phyloP scores from a whole-genome alignment of 257 asterid species.

The Solanum okadae region DNA sequence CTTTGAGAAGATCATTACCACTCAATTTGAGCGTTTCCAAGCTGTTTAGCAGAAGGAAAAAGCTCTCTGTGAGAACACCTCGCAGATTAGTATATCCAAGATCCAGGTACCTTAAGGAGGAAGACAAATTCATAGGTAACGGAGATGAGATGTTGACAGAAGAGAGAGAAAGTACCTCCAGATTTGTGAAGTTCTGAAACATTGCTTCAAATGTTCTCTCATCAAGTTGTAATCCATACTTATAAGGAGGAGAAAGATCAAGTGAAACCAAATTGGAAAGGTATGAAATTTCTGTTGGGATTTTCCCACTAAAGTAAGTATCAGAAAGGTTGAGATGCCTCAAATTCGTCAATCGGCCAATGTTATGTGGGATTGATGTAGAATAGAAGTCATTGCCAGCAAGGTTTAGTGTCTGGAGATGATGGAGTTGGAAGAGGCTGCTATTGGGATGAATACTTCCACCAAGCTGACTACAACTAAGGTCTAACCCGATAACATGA shows the following conservation, averaged over 20 bases:
- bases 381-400: rapidly evolving
- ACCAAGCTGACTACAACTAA: neutral
- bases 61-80: neutral
- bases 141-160: neutral
- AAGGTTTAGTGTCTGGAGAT: neutral
- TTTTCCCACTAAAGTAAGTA: rapidly evolving
- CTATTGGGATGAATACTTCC: neutral
- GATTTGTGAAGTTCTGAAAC: neutral
- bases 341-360: neutral
- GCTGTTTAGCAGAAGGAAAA: neutral
- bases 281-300: neutral
- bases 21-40: neutral
- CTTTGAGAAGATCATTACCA: rapidly evolving
- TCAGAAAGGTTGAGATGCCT: neutral
- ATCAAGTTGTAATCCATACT: rapidly evolving
- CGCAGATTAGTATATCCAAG: rapidly evolving
- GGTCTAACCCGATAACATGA: neutral
- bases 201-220: neutral
- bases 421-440: neutral
- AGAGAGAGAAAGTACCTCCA: neutral
- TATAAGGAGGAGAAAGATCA: neutral
- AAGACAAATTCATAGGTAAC: neutral
- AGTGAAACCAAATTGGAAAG: neutral
- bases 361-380: neutral
- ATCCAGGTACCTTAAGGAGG: neutral